Conservation (phyloP, 75 land plant species). For the Sequoia sempervirens region DNA sequence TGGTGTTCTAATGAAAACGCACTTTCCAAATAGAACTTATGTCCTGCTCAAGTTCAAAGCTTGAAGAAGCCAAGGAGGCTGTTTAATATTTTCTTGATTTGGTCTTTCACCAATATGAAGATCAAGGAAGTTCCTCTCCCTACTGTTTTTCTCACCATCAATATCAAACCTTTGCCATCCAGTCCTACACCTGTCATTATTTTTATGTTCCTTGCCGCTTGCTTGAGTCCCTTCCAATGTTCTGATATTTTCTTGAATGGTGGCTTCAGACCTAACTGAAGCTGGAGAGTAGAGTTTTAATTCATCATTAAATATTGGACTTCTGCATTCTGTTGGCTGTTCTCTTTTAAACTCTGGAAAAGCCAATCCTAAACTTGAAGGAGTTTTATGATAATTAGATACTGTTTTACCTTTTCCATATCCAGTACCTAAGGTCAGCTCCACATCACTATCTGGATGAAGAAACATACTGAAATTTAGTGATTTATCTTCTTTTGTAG, state of each 20-base stretch:
- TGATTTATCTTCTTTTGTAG: constrained; percentile 3
- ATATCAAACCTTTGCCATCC: constrained; percentile 4
- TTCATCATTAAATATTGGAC: neutral
- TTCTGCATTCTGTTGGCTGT: neutral
- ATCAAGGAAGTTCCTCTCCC: constrained; percentile 10
- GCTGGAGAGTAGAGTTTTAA: neutral
- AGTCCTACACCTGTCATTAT: neutral
- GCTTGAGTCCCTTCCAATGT: neutral
- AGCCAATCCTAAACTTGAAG: constrained; percentile 19
- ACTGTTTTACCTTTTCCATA: constrained; percentile 14
- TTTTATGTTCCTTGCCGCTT: neutral
- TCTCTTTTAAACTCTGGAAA: constrained; percentile 19
- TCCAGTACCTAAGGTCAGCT: constrained; percentile 40
- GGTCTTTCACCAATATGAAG: constrained; percentile 3
- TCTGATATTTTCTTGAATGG: neutral
- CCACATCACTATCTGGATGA: constrained; percentile 25
- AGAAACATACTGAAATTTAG: constrained; percentile 5
- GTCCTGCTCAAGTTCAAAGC: constrained; percentile 14
- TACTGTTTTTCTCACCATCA: neutral
- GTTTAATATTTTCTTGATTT: neutral
- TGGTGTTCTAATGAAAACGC: neutral
- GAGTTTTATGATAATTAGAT: constrained; percentile 2
- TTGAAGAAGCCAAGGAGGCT: constrained; percentile 17
- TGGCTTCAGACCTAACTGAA: neutral
- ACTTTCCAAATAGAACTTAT: neutral